phyloP scores from a whole-genome alignment of 225 moss, liverwort and hornwort species.

The Ulota crispa region DNA sequence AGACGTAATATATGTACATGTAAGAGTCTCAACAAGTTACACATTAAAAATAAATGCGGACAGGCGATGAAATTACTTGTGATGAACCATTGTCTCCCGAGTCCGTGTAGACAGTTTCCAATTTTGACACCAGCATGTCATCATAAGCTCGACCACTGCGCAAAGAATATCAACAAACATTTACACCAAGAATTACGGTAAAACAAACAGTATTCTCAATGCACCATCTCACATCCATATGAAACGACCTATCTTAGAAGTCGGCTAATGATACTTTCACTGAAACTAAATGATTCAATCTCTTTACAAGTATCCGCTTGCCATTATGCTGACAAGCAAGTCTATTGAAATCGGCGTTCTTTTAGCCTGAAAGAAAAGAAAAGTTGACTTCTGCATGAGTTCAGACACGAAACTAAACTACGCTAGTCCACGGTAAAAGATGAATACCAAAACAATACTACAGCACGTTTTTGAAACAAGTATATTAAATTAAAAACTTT shows the following conservation, averaged over 20 bases:
- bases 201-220: background rate
- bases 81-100: constrained; percentile 96
- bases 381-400: background rate
- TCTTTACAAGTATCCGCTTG: background rate
- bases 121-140: constrained; percentile 97
- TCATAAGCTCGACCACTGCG: constrained; percentile 92
- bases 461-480: background rate
- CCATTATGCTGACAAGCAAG: constrained; percentile 1
- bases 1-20: background rate
- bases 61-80: constrained; percentile 57
- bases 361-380: background rate
- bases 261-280: background rate
- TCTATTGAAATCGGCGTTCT: background rate
- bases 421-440: background rate
- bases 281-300: background rate
- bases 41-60: background rate
- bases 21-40: background rate
- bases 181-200: background rate
- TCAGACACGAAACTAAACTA: constrained; percentile 7
- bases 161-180: constrained; percentile 10
- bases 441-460: background rate
- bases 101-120: constrained; percentile 96
- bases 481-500: background rate
- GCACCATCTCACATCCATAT: background rate
- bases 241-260: constrained; percentile 14